phyloP scores from a whole-genome alignment of 2,329 filamentous ascomycete species.

The Alternaria atra region DNA sequence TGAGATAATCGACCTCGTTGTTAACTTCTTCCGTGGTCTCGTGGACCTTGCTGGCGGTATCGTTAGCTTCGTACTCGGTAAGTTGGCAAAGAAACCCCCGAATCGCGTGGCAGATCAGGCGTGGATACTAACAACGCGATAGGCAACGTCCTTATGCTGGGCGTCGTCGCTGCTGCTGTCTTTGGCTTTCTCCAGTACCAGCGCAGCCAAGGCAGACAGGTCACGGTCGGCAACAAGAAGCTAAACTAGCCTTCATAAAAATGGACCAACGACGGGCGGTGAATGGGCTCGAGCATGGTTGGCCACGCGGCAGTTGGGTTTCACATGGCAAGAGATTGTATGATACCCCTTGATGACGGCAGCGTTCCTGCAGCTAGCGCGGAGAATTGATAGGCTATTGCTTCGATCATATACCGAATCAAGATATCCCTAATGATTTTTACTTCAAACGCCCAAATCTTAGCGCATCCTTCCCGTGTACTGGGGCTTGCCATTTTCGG shows the following conservation, averaged over 20 bases:
- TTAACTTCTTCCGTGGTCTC: conserved; percentile 46
- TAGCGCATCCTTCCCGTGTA: background rate
- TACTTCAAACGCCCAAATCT: background rate
- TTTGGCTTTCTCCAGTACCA: conserved; percentile 51
- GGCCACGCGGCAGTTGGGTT: background rate
- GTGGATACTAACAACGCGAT: conserved; percentile 15
- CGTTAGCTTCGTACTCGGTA: conserved; percentile 45
- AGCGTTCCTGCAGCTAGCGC: background rate
- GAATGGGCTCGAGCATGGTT: background rate
- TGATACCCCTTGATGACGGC: conserved; percentile 8
- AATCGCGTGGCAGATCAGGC: background rate
- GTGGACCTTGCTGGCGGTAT: conserved; percentile 47
- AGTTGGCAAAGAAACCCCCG: conserved; percentile 8
- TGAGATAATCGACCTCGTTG: conserved; percentile 38
- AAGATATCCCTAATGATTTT: background rate
- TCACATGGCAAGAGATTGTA: conserved; percentile 5
- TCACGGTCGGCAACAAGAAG: conserved; percentile 50
- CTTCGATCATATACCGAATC: background rate
- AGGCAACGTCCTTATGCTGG: conserved; percentile 50
- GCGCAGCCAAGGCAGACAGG: conserved; percentile 46
- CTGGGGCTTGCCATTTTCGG: conserved; percentile 7
- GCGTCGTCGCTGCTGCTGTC: conserved; percentile 40
- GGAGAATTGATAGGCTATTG: background rate
- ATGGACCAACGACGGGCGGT: background rate
- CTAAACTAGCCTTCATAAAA: conserved; percentile 35